Conservation (phyloP, 2,329 filamentous ascomycete species). For the Talaromyces piceae region DNA sequence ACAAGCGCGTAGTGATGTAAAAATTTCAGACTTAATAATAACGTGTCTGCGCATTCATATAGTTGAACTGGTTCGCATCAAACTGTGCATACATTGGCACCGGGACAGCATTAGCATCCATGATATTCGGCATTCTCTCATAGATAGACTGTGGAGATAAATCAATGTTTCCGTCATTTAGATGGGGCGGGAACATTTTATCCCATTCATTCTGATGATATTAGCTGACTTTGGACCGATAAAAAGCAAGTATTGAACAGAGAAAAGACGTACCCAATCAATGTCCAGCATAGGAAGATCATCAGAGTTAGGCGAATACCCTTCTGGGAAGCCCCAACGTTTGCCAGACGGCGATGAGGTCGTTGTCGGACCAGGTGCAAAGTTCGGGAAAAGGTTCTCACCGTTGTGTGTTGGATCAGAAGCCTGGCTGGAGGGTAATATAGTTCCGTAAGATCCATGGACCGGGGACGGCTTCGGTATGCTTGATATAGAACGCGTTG, state of each 20-base stretch:
- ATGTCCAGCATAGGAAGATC: conserved; percentile 45
- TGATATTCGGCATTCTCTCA: conserved; percentile 14
- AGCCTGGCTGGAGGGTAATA: background rate
- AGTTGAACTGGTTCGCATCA: conserved; percentile 1
- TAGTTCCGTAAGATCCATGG: background rate
- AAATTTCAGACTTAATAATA: background rate
- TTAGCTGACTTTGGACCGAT: conserved; percentile 1
- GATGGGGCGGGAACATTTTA: conserved; percentile 29
- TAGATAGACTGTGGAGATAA: conserved; percentile 32
- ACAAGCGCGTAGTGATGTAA: background rate
- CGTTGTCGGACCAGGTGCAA: conserved; percentile 8
- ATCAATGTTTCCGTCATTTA: conserved; percentile 48
- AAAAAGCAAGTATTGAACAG: background rate
- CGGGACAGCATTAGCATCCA: conserved; percentile 5
- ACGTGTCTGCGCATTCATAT: background rate
- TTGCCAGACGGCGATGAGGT: conserved; percentile 11
- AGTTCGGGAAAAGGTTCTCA: background rate
- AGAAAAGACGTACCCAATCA: conserved; percentile 53
- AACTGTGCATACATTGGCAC: conserved; percentile 8
- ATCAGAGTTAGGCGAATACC: conserved; percentile 15
- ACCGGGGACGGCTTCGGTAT: background rate
- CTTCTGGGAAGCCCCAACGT: background rate
- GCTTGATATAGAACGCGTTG: background rate
- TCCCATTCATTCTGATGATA: conserved; percentile 26
- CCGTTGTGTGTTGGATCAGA: background rate